Percentiles rank a stretch among this genome's conserved stretches.
Conservation (phyloP, 345 rosid genomes). For the Citrus hindsii region DNA sequence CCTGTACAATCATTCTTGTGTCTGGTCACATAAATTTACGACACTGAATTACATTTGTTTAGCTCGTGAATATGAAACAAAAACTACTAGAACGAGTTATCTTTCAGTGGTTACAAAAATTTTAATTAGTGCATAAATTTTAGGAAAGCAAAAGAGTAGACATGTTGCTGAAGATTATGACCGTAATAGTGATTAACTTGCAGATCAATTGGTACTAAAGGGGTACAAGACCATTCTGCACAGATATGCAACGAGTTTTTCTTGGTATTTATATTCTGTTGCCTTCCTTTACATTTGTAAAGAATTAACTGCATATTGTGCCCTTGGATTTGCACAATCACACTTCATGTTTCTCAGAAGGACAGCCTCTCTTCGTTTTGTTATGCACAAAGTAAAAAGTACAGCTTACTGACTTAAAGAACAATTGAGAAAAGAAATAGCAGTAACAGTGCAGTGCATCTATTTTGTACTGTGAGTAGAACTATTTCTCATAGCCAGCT, state of each 20-base stretch:
- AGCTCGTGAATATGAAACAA: background rate
- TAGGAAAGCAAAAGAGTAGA: too few relatives aligned
- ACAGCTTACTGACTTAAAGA: background rate
- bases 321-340: background rate
- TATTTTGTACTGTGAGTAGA: background rate
- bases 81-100: background rate
- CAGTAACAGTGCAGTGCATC: background rate
- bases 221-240: background rate
- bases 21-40: background rate
- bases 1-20: conserved; percentile 34
- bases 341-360: background rate
- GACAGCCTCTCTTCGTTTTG: background rate
- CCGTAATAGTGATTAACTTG: background rate
- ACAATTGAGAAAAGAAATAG: background rate
- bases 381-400: background rate
- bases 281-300: background rate
- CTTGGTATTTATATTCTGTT: background rate
- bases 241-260: background rate
- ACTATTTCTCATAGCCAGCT: background rate
- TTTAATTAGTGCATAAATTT: background rate
- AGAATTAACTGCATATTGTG: background rate
- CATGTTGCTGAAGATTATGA: background rate
- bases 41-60: background rate
- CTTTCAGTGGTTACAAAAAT: background rate
- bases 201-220: background rate